Base-by-base conservation (phyloP, 768 basidiomycete genomes). In the Tricholoma flavovirens region DNA sequence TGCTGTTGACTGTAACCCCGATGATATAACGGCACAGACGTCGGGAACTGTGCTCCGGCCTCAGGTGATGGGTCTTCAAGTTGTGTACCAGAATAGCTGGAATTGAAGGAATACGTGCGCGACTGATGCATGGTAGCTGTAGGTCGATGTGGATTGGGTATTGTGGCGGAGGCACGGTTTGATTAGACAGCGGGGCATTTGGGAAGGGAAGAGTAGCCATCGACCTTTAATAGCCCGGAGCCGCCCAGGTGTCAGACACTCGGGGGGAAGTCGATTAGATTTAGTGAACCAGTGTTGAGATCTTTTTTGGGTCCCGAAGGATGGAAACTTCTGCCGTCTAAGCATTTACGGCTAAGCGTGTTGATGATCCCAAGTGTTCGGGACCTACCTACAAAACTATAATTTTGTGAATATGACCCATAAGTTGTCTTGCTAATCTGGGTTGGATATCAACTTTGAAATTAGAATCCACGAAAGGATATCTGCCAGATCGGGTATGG, bases 171-270 rank as follows among this genome's bases (percentile, higher is more conserved):
- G 67, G 60, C 59, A 56, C 53, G 54, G 56, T 42, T 49, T 64
- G 61, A 59, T 63, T 60, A 60, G 68, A 60, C 62, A 26, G 63
- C 63, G 59, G 61, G 53, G 53, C 46, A 62, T 58, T 55, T 60
- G 59, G 55, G 19, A 52, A 59, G 58, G 58, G 56, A 57, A 55
- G 62, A 62, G 61, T 50, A 60, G 55, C 59, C 30, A 63, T 63
- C 59, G 72, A 68, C 70, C 71, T 77, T 78, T 76, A 77, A 75
- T 75, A 75, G 67, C 64, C 69, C 71, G 75, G 71, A 68, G 63
- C 71, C 71, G 69, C 62, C 68, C 68, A 74, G 66, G 66, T 73
- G 73, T 73, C 74, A 72, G 64, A 53, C 70, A 73, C 69, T 73
- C 64, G 67, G 69, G 67, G 69, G 68, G 69, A 63, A 66, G 67